Base-by-base conservation (phyloP, 768 basidiomycete species). In the Russula foetens region DNA sequence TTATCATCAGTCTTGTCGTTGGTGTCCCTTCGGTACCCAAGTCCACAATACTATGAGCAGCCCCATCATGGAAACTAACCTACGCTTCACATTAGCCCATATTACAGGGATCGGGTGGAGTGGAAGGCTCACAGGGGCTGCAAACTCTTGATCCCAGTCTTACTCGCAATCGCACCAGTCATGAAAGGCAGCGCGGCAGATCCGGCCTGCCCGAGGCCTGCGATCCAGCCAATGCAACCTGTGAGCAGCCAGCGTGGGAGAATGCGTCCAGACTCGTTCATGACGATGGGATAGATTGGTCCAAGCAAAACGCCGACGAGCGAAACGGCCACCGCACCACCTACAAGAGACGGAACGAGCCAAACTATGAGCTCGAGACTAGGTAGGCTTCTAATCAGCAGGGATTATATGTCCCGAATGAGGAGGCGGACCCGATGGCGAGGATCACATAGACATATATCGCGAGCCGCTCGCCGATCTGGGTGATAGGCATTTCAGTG, bases 301-400 rank as follows among this genome's bases (percentile, higher is more conserved):
- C 80, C 81, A 24, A 83, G 71, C 38, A 79, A 66, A 17, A 83
- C 55, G 45, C 85, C 85, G 43, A 84, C 72, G 39, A 86, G 69
- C 2, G 82, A 73, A 49, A 81, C 77, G 14, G 79, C 75, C 7
- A 86, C 72, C 0, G 81, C 84, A 44, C 76, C 77, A 21, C 77
- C 80, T 28, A 83, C 70, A 46, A 87, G 69, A 5, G 75, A 76
- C 1, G 81, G 79, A 0, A 80, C 79, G 4, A 80, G 71, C 85
- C 85, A 86, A 11, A 86, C 72, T 35, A 80, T 69, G 39, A 86
- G 66, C 63, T 85, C 79, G 28, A 86, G 71, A 15, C 77, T 82
- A 60, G 51, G 33, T 31, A 21, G 17, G 28, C 24, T 41, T 8
- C n/a, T n/a, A n/a, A 45, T 58, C 38, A 55, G 39, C 28, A 28